These are phyloP conservation scores for Lasiodiplodia citricola DNA, from an alignment of 2,329 filamentous ascomycete species.

Conservation along the genomic window DNA sequence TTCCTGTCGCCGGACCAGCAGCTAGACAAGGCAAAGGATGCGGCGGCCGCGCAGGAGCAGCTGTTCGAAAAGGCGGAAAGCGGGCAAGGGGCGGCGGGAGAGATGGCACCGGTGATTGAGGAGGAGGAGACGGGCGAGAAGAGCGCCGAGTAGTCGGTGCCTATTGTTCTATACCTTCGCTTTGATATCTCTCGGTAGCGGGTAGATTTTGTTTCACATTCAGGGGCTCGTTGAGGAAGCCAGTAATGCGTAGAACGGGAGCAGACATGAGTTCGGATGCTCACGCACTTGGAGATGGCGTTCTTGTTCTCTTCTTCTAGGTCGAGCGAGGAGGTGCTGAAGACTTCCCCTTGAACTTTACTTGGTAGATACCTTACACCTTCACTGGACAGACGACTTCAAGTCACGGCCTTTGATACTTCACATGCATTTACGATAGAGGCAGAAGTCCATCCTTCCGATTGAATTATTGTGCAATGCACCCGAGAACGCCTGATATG, in stretches of 20 bases:
- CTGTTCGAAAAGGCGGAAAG: slow-evolving; percentile 12
- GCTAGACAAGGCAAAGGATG: slow-evolving; percentile 10
- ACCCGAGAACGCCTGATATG: slow-evolving; percentile 12
- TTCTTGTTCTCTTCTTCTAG: neutral
- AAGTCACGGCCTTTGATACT: neutral
- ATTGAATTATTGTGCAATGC: neutral
- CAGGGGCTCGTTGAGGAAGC: neutral
- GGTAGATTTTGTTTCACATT: neutral
- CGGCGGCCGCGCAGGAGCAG: slow-evolving; percentile 2
- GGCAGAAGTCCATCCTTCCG: neutral
- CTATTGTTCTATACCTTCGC: neutral
- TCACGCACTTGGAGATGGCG: slow-evolving; percentile 3
- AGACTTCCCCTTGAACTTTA: neutral
- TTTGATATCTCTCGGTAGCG: neutral
- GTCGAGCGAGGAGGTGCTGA: neutral
- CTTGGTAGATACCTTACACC: slow-evolving; percentile 11
- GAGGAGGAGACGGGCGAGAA: neutral
- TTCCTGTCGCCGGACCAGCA: slow-evolving; percentile 13
- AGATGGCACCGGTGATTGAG: neutral
- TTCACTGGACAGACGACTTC: neutral
- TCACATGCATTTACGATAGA: neutral
- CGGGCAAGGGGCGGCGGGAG: slow-evolving; percentile 1
- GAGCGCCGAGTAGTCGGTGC: neutral
- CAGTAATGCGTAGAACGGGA: slow-evolving; percentile 20
- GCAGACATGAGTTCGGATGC: neutral